Conservation (phyloP, 148 eudicot genomes). For the Selenicereus undatus region DNA sequence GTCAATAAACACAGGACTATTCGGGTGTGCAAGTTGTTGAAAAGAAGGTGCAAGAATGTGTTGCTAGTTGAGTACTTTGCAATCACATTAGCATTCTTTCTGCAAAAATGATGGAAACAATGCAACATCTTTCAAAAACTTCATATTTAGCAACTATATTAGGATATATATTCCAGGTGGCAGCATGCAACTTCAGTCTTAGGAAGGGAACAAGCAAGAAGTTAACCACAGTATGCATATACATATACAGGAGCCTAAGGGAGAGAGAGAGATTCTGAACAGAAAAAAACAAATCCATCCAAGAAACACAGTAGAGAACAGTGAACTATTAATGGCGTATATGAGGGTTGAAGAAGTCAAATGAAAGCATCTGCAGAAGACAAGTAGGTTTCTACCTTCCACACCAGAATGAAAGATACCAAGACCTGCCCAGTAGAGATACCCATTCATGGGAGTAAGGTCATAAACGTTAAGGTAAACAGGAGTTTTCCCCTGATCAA, state of each 20-base stretch:
- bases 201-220: neutral
- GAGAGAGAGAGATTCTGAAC: neutral
- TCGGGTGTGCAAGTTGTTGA: neutral
- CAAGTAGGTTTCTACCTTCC: constrained; percentile 50
- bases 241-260: neutral
- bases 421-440: constrained; percentile 90
- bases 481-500: constrained; percentile 50
- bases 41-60: neutral
- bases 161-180: neutral
- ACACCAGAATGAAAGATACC: constrained; percentile 97
- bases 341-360: neutral
- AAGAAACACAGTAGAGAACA: constrained; percentile 3
- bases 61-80: neutral
- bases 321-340: neutral
- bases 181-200: neutral
- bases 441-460: constrained; percentile 83
- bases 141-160: neutral
- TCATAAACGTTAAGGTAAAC: constrained; percentile 89
- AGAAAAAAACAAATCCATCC: neutral
- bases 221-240: neutral
- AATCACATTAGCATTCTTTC: neutral
- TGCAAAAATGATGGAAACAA: neutral
- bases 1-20: neutral
- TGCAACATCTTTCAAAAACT: neutral
- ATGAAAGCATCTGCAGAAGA: neutral